A percentile compares a stretch with the other conserved stretches of the same genome.
Conservation (phyloP, 257 asterid species). For the Scutellaria barbata region DNA sequence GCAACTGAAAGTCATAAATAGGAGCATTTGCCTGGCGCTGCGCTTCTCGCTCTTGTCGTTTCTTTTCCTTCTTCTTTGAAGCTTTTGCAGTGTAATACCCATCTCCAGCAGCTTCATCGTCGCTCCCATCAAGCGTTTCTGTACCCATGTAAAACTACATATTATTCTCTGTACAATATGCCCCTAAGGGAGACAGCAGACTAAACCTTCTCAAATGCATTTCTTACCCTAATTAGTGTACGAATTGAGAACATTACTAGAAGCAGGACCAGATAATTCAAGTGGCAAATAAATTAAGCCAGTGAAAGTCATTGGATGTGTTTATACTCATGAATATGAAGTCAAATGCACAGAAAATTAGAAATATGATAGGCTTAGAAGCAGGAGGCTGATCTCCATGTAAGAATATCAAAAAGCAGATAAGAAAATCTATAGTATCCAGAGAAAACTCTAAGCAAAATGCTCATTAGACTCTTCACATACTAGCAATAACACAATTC, state of each 20-base stretch:
- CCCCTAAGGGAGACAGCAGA: neutral
- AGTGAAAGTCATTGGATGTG: slow-evolving; percentile 8
- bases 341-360: neutral
- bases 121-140: slow-evolving; percentile 75
- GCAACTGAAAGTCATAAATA: slow-evolving; percentile 3
- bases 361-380: neutral
- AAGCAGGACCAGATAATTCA: neutral
- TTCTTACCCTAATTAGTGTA: neutral
- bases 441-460: slow-evolving; percentile 14
- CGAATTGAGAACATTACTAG: slow-evolving; percentile 8
- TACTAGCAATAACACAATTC: slow-evolving; percentile 4
- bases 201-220: neutral
- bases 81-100: slow-evolving; percentile 64
- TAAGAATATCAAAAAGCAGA: neutral
- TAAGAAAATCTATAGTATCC: neutral
- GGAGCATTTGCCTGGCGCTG: slow-evolving; percentile 71
- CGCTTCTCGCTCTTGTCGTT: slow-evolving; percentile 89
- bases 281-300: neutral
- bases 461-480: neutral
- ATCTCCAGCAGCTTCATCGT: slow-evolving; percentile 75
- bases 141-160: slow-evolving; percentile 37
- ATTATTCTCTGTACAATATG: slow-evolving; percentile 2
- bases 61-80: slow-evolving; percentile 83
- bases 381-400: neutral
- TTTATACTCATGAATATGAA: neutral